These are phyloP conservation scores for Wickerhamiella nectarea DNA, from an alignment of 805 yeast genomes.

Conservation along the genomic window DNA sequence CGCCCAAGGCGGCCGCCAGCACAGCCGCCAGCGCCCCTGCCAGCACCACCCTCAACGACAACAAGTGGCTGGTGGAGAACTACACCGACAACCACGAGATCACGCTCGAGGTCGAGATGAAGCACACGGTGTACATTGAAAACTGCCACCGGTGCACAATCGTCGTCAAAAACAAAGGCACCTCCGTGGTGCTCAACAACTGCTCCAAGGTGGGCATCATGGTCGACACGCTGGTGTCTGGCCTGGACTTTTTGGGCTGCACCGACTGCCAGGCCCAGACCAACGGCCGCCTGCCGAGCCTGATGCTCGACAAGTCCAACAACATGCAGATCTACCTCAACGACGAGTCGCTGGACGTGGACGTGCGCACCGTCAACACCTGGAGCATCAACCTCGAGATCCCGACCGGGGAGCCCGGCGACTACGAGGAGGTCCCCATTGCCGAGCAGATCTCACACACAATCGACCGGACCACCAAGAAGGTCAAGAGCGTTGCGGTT, in stretches of 20 bases:
- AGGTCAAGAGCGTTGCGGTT: constrained; percentile 9
- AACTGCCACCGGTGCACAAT: constrained; percentile 60
- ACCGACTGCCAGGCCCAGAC: constrained; percentile 73
- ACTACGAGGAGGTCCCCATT: constrained; percentile 64
- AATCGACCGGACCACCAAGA: constrained; percentile 22
- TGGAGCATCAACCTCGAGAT: constrained; percentile 77
- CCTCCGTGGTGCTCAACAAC: constrained; percentile 68
- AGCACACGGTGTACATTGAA: constrained; percentile 82
- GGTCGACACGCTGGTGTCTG: constrained; percentile 72
- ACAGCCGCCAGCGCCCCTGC: constrained; percentile 37
- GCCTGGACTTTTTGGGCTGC: constrained; percentile 77
- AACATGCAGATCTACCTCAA: constrained; percentile 72
- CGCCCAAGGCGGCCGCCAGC: constrained; percentile 38
- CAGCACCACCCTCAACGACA: constrained; percentile 61
- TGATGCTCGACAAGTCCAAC: constrained; percentile 79
- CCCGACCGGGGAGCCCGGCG: constrained; percentile 54
- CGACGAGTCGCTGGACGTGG: constrained; percentile 55
- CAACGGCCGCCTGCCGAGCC: constrained; percentile 65
- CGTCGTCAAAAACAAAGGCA: constrained; percentile 81
- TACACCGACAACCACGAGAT: constrained; percentile 49
- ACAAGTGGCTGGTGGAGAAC: constrained; percentile 82
- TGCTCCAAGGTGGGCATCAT: constrained; percentile 63
- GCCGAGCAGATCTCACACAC: constrained; percentile 88
- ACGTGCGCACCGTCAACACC: constrained; percentile 70
- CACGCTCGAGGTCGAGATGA: constrained; percentile 66